These are phyloP conservation scores for Neophaeococcomyces mojaviensis DNA, from an alignment of 2,329 filamentous ascomycete genomes.

Conservation along the genomic window DNA sequence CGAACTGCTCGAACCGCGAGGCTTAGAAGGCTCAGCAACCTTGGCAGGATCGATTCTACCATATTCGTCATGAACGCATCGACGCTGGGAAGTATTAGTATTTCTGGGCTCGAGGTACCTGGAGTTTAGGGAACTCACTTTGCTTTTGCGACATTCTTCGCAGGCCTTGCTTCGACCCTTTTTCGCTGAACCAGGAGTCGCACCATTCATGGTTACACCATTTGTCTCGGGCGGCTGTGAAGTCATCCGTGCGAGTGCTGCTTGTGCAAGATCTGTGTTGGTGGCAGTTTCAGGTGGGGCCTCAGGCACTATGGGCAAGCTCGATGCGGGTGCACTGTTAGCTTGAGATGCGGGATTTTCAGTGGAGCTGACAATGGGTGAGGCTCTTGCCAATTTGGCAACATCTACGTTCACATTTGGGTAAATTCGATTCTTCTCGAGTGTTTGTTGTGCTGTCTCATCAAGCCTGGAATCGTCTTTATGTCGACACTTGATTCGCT, in stretches of 20 bases:
- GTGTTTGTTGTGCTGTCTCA: conserved; percentile 25
- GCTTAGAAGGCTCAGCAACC: conserved; percentile 53
- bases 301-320: not conserved
- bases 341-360: conserved; percentile 1
- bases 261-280: conserved; percentile 8
- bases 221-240: conserved; percentile 7
- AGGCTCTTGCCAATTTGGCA: conserved; percentile 11
- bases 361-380: not conserved
- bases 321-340: not conserved
- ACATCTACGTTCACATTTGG: conserved; percentile 12
- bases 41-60: conserved; percentile 59
- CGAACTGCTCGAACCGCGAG: conserved; percentile 48
- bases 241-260: conserved; percentile 4
- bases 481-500: conserved; percentile 57
- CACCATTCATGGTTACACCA: not conserved
- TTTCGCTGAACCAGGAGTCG: conserved; percentile 34
- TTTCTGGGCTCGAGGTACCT: conserved; percentile 12
- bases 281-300: conserved; percentile 4
- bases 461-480: conserved; percentile 43
- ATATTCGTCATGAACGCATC: conserved; percentile 59
- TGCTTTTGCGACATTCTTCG: conserved; percentile 60
- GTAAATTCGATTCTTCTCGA: conserved; percentile 23
- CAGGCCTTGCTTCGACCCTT: conserved; percentile 58
- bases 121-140: conserved; percentile 39
- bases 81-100: conserved; percentile 41